Evolutionary conservation across 2,329 filamentous ascomycete species (phyloP).

Genomic region (Venturia nashicola): DNA sequence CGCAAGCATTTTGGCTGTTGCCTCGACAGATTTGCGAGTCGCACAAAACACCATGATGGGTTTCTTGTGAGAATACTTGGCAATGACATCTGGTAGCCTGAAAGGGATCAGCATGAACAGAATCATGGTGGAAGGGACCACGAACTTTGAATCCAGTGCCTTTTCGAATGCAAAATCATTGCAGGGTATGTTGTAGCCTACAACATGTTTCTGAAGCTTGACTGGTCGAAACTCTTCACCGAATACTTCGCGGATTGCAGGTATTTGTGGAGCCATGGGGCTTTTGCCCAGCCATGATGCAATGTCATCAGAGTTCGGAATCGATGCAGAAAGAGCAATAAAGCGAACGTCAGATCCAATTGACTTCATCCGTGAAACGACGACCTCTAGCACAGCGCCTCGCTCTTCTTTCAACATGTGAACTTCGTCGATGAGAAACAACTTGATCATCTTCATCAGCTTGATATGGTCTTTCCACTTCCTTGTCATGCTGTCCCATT

Average conservation of each 20-base stretch:
- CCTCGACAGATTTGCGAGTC: slow-evolving; percentile 57
- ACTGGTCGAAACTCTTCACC: slow-evolving; percentile 73
- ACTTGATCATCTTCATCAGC: slow-evolving; percentile 60
- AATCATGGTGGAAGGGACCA: not conserved
- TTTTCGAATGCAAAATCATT: slow-evolving; percentile 75
- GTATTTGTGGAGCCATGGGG: slow-evolving; percentile 43
- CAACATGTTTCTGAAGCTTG: slow-evolving; percentile 61
- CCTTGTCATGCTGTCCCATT: slow-evolving; percentile 81
- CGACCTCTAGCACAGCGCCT: slow-evolving; percentile 69
- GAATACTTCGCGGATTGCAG: slow-evolving; percentile 58
- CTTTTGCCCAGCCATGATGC: slow-evolving; percentile 66
- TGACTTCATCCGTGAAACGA: slow-evolving; percentile 80
- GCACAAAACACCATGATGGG: slow-evolving; percentile 77
- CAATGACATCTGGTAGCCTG: slow-evolving; percentile 54
- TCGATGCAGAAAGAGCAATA: slow-evolving; percentile 68
- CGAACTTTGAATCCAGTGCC: slow-evolving; percentile 47
- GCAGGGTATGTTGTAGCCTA: slow-evolving; percentile 48
- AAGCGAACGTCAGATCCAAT: slow-evolving; percentile 66
- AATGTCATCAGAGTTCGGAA: slow-evolving; percentile 72
- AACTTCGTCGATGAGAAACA: slow-evolving; percentile 80
- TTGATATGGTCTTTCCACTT: slow-evolving; percentile 74
- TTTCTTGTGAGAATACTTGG: slow-evolving; percentile 55
- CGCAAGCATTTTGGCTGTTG: slow-evolving; percentile 55
- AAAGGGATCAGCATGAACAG: slow-evolving; percentile 8
- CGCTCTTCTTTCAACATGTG: slow-evolving; percentile 72